Conservation (phyloP, 345 rosid genomes). For the Bretschneidera sinensis region DNA sequence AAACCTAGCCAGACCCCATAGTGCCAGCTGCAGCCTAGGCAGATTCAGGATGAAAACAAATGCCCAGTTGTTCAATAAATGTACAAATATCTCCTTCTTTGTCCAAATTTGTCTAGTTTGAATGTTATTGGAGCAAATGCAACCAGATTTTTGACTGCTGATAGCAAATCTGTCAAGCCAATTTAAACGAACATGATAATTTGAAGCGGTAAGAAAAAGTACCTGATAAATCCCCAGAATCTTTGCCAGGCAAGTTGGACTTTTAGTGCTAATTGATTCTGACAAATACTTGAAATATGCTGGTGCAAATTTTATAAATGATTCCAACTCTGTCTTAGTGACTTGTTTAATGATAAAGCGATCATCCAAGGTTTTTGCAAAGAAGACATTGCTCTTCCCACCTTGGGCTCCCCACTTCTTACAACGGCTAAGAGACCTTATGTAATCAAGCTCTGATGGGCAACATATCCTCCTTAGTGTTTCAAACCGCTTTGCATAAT, state of each 20-base stretch:
- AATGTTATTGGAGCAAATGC: too few relatives aligned
- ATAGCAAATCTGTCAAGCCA: too few relatives aligned
- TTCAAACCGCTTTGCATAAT: conserved; percentile 80
- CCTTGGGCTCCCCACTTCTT: conserved; percentile 99
- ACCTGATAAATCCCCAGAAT: conserved; percentile 98
- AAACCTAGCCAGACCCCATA: too few relatives aligned
- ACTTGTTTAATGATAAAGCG: conserved; percentile 94
- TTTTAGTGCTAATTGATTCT: conserved; percentile 66
- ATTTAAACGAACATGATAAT: conserved; percentile 7
- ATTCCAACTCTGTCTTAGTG: conserved; percentile 94
- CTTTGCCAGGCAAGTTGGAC: conserved; percentile 98
- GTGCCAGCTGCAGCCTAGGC: too few relatives aligned
- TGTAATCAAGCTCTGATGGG: conserved; percentile 80
- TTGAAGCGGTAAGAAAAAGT: conserved; percentile 12
- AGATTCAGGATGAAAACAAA: too few relatives aligned
- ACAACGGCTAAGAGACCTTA: conserved; percentile 95
- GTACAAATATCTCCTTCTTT: too few relatives aligned
- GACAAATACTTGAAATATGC: conserved; percentile 77
- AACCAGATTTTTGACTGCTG: too few relatives aligned
- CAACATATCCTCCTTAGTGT: conserved; percentile 75
- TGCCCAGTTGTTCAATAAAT: too few relatives aligned
- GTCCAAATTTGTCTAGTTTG: too few relatives aligned
- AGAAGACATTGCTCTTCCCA: conserved; percentile 98
- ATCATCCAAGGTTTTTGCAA: conserved; percentile 94
- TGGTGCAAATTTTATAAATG: conserved; percentile 86